Evolutionary conservation across 106 monocot species (phyloP).

Genomic region (Dioscorea alata): DNA sequence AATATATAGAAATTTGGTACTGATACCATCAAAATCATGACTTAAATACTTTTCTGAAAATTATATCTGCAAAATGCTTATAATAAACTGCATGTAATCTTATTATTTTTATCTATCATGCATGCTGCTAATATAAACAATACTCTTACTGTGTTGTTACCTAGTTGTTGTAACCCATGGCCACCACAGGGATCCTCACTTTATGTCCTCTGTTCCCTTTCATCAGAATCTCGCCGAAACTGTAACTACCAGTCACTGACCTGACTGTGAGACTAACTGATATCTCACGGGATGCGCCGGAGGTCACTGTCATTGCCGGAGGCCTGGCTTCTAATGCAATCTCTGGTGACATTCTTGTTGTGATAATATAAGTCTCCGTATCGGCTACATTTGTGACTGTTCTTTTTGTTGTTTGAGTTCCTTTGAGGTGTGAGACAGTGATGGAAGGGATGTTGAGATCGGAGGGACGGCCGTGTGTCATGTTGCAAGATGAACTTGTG

Average conservation of each 20-base stretch:
- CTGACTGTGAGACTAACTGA: conserved; percentile 60
- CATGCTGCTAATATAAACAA: too few species aligned
- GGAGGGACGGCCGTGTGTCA: conserved; percentile 36
- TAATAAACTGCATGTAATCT: too few species aligned
- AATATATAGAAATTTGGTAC: too few species aligned
- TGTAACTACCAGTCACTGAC: conserved; percentile 65
- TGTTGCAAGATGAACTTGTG: conserved; percentile 51
- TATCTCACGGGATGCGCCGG: conserved; percentile 58
- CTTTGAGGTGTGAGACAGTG: conserved; percentile 61
- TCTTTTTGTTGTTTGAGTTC: conserved; percentile 61
- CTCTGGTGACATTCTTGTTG: conserved; percentile 83
- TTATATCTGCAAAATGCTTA: too few species aligned
- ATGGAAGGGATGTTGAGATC: conserved; percentile 85
- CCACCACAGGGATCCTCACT: conserved; percentile 80
- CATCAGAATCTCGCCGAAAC: conserved; percentile 89
- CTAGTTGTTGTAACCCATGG: conserved; percentile 62
- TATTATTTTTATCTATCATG: too few species aligned
- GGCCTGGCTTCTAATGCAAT: conserved; percentile 80
- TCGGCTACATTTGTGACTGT: conserved; percentile 68
- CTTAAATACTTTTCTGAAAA: too few species aligned
- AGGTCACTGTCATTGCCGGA: conserved; percentile 57
- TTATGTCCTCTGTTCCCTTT: conserved; percentile 78
- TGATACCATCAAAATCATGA: too few species aligned
- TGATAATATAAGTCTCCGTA: conserved; percentile 68
- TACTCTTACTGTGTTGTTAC: too few species aligned